Evolutionary conservation across 148 eudicot species (phyloP).

Genomic region (Cornus controversa): DNA sequence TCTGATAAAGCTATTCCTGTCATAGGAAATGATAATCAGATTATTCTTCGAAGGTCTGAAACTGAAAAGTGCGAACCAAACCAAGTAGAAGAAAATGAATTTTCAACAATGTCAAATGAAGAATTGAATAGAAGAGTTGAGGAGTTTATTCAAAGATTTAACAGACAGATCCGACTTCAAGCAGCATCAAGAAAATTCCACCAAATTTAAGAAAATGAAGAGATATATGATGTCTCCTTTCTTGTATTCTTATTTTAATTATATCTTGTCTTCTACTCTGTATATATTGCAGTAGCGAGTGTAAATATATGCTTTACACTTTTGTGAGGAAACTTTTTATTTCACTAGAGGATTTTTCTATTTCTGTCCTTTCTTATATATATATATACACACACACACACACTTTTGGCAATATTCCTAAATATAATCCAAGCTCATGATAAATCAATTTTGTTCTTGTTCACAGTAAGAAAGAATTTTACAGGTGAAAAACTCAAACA

Average conservation of each 20-base stretch:
- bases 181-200: conserved; percentile 17
- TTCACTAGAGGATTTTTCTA: not conserved
- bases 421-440: too few species aligned
- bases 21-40: not conserved
- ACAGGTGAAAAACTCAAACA: too few species aligned
- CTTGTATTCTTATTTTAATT: not conserved
- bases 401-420: too few species aligned
- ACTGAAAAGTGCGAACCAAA: conserved; percentile 14
- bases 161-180: conserved; percentile 38
- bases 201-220: not conserved
- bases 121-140: conserved; percentile 45
- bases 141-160: conserved; percentile 38
- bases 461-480: too few species aligned
- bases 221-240: not conserved
- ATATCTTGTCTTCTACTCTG: not conserved
- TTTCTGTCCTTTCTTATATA: too few species aligned
- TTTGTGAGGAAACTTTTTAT: not conserved
- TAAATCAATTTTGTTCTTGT: too few species aligned
- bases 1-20: conserved; percentile 6
- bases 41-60: conserved; percentile 9
- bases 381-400: too few species aligned
- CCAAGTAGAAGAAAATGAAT: conserved; percentile 22
- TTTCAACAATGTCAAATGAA: conserved; percentile 38
- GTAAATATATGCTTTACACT: not conserved
- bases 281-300: not conserved